Conservation (phyloP, 352 stramenopile genomes). For the Pythium grandisporangium region DNA sequence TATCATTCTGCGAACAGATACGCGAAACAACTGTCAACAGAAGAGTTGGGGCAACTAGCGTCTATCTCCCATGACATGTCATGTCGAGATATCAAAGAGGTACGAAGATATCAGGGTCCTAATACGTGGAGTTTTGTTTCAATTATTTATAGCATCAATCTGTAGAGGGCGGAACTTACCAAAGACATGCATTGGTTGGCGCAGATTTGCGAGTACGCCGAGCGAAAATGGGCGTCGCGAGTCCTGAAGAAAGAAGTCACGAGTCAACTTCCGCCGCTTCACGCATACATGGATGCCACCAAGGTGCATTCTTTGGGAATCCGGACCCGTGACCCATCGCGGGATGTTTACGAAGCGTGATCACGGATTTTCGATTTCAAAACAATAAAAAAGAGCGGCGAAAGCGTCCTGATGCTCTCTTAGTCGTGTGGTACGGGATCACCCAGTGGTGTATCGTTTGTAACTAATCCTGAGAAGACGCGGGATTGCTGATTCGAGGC, state of each 20-base stretch:
- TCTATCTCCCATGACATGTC: slow-evolving; percentile 78
- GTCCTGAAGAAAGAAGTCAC: slow-evolving; percentile 80
- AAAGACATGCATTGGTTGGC: neutral
- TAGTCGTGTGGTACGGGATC: too few relatives aligned
- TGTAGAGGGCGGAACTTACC: too few relatives aligned
- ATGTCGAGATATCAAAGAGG: slow-evolving; percentile 92
- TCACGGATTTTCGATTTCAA: too few relatives aligned
- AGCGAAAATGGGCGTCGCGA: slow-evolving; percentile 89
- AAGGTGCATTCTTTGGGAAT: slow-evolving; percentile 57
- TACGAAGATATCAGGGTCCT: too few relatives aligned
- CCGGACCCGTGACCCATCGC: slow-evolving; percentile 19
- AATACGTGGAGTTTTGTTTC: neutral
- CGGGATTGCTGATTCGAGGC: too few relatives aligned
- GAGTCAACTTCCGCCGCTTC: slow-evolving; percentile 53
- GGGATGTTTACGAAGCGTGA: slow-evolving; percentile 39
- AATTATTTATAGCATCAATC: slow-evolving; percentile 1
- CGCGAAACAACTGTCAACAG: slow-evolving; percentile 79
- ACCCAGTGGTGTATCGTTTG: too few relatives aligned
- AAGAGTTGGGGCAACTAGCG: slow-evolving; percentile 76
- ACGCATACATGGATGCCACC: slow-evolving; percentile 65
- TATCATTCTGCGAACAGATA: slow-evolving; percentile 29
- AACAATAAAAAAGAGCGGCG: too few relatives aligned
- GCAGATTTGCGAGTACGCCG: slow-evolving; percentile 89
- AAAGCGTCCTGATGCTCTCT: too few relatives aligned
- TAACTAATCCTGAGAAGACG: too few relatives aligned